Percentiles rank a stretch among this genome's conserved stretches.
These are phyloP conservation scores for Brassica hybrid DNA, from an alignment of 441 rosid species.

Conservation along the genomic window DNA sequence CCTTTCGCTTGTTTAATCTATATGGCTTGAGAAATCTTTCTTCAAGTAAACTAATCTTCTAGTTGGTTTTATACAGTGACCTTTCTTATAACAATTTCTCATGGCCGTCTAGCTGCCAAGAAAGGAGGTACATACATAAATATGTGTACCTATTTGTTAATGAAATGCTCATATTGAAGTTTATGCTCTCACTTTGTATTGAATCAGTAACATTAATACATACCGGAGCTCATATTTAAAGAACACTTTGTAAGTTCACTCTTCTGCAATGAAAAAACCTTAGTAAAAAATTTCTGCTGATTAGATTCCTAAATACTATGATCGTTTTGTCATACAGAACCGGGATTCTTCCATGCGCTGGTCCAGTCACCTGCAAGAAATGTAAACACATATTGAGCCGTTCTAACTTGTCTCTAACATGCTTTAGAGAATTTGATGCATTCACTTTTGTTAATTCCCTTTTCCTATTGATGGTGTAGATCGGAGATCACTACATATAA, in stretches of 20 bases:
- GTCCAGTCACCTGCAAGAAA: conserved; percentile 48
- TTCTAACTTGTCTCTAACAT: not conserved
- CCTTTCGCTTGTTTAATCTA: not conserved
- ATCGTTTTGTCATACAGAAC: conserved; percentile 37
- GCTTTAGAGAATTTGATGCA: conserved; percentile 4
- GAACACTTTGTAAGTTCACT: conserved; percentile 50
- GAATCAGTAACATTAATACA: conserved; percentile 76
- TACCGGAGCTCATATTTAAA: conserved; percentile 55
- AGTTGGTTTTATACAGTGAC: conserved; percentile 53
- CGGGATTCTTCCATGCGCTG: conserved; percentile 56
- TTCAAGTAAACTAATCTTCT: conserved; percentile 14
- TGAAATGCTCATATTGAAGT: conserved; percentile 31
- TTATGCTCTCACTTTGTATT: conserved; percentile 24
- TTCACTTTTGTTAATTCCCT: not conserved
- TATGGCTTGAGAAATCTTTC: not conserved
- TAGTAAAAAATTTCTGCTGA: not conserved
- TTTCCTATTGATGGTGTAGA: conserved; percentile 38
- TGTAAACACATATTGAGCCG: conserved; percentile 12
- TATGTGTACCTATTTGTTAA: conserved; percentile 1
- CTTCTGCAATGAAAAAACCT: not conserved
- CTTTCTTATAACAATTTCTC: conserved; percentile 78
- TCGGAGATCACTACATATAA: conserved; percentile 55
- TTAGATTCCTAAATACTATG: not conserved
- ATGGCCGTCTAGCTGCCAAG: conserved; percentile 56
- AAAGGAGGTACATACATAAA: conserved; percentile 40